Conservation (phyloP, 106 monocot species). For the Alisma plantagoaquatica region DNA sequence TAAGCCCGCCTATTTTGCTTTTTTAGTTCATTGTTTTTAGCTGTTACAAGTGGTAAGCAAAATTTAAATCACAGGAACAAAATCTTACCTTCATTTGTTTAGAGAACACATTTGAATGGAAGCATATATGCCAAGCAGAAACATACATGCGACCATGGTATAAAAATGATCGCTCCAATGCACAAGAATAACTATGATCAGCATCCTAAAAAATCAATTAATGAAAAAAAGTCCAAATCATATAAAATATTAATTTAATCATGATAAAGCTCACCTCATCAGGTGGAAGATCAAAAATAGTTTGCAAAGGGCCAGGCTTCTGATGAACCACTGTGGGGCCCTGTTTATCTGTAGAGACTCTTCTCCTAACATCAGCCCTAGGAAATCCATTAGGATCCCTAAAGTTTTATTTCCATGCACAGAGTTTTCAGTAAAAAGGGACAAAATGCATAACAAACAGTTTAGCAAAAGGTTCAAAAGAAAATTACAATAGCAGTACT, state of each 20-base stretch:
- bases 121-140: constrained; percentile 98
- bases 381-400: constrained; percentile 63
- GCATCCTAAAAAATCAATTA: constrained; percentile 39
- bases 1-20: too few relatives aligned
- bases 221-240: too few relatives aligned
- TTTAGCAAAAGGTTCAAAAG: background rate
- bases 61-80: constrained; percentile 3
- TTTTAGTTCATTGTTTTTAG: too few relatives aligned
- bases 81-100: constrained; percentile 96
- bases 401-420: too few relatives aligned
- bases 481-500: background rate
- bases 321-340: constrained; percentile 92
- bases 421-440: too few relatives aligned
- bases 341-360: constrained; percentile 66
- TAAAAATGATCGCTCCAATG: constrained; percentile 95
- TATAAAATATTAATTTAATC: too few relatives aligned
- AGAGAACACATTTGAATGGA: constrained; percentile 97
- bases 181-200: constrained; percentile 98
- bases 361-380: constrained; percentile 74
- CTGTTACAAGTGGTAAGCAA: too few relatives aligned
- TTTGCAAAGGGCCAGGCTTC: constrained; percentile 86
- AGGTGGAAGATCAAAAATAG: constrained; percentile 79
- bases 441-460: background rate
- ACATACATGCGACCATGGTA: constrained; percentile 99
- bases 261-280: constrained; percentile 75